phyloP scores from a whole-genome alignment of 2,329 filamentous ascomycete species.

The Coniochaeta sp. region DNA sequence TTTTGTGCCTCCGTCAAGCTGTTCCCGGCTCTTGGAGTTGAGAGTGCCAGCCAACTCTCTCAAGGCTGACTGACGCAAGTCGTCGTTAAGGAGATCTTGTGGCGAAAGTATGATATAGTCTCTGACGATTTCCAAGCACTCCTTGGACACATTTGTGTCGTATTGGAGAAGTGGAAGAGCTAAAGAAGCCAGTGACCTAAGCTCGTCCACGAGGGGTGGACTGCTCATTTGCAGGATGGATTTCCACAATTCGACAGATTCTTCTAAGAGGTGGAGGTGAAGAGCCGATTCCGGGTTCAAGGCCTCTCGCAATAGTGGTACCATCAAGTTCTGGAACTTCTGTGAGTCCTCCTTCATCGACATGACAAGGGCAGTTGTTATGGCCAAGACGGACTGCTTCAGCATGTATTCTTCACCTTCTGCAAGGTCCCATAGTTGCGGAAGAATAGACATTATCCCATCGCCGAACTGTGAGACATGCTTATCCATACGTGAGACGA shows the following conservation, averaged over 20 bases:
- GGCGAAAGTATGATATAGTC: constrained; percentile 66
- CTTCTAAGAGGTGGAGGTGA: constrained; percentile 79
- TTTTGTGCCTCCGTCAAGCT: constrained; percentile 48
- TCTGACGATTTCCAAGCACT: constrained; percentile 58
- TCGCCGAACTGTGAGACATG: constrained; percentile 64
- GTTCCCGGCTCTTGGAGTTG: constrained; percentile 47
- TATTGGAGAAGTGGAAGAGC: constrained; percentile 60
- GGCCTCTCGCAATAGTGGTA: constrained; percentile 76
- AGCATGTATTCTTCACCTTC: constrained; percentile 78
- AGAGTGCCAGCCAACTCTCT: constrained; percentile 41
- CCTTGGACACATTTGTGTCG: constrained; percentile 54
- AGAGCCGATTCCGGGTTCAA: constrained; percentile 68
- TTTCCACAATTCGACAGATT: constrained; percentile 84
- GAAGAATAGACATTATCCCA: constrained; percentile 72
- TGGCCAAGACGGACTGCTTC: constrained; percentile 85
- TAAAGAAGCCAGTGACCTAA: constrained; percentile 56
- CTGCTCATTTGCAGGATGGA: constrained; percentile 62
- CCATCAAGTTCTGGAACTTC: constrained; percentile 69
- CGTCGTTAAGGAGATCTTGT: constrained; percentile 53
- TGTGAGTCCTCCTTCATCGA: constrained; percentile 74
- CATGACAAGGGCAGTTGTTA: constrained; percentile 77
- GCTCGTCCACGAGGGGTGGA: constrained; percentile 50
- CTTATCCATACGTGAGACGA: constrained; percentile 75
- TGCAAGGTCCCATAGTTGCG: constrained; percentile 75
- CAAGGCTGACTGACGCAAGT: constrained; percentile 41